Evolutionary conservation across 306 rosid genomes (phyloP), one percentile per base, ranked within the genome.

Genomic region (Quercus wislizeni): DNA sequence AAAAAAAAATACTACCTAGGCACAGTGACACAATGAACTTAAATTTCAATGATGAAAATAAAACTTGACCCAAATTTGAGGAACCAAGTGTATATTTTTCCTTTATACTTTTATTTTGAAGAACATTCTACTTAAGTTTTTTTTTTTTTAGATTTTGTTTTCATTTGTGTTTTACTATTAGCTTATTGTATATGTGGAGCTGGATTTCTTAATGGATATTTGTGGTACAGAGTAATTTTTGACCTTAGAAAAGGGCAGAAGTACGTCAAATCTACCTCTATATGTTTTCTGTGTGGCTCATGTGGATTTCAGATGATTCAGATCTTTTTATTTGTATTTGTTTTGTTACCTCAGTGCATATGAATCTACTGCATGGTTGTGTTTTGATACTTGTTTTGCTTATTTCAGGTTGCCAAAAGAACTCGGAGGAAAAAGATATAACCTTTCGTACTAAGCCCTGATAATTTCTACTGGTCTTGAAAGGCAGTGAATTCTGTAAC

Each of bases 401-500:
- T 63, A 27, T 74, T 81, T 71, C 85, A 85, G 88, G 83, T 81
- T 46, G 75, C 76, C 30, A 81, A 71, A 81, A 78, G 85, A 81
- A 70, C 78, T 69, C 58, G 81, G 73, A 73, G 81, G 57, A 74
- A 72, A 27, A 85, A 81, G 64, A 46, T 14, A 2, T 61, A 63
- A 63, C 23, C 15, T 18, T 63, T 3, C 2, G 5, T 15, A 57
- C 27, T 84, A 49, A 69, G 54, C 46, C 13, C 27, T 6, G 38
- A 65, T 14, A 31, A 49, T 49, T 71, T 27, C 58, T n/a, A 57
- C 28, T 19, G 8, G 12, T 46, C 20, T 33, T 69, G 14, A 27
- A 56, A 68, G 19, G 38, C 41, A 18, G 54, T 33, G 72, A 69
- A 61, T 41, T 38, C 69, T 10, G 72, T 33, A 2, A 19, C 51